Evolutionary conservation across 2,329 filamentous ascomycete genomes (phyloP).

Genomic region (Verticillium nonalfalfae): DNA sequence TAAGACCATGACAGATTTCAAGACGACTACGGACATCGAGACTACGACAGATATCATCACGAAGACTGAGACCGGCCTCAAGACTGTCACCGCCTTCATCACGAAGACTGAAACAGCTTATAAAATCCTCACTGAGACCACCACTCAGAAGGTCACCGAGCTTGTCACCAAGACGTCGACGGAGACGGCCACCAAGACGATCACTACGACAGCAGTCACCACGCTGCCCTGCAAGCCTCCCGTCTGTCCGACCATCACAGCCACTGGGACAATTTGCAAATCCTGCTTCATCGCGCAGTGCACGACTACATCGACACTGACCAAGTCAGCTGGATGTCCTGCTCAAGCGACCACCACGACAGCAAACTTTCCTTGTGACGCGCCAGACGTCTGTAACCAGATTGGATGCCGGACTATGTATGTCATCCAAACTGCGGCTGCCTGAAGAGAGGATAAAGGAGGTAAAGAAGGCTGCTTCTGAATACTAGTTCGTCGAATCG

Average conservation of each 20-base stretch:
- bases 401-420: constrained; percentile 8
- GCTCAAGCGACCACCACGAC: constrained; percentile 19
- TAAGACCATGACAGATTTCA: not conserved
- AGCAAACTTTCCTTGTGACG: constrained; percentile 19
- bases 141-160: not conserved
- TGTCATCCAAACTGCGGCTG: constrained; percentile 4
- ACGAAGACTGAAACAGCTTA: not conserved
- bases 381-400: constrained; percentile 6
- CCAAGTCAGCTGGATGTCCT: constrained; percentile 23
- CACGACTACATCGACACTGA: constrained; percentile 19
- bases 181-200: not conserved
- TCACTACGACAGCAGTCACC: not conserved
- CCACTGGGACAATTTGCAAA: constrained; percentile 20
- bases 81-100: not conserved
- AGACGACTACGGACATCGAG: not conserved
- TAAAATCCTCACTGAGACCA: constrained; percentile 1
- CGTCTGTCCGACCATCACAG: constrained; percentile 24
- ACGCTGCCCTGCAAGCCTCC: constrained; percentile 2
- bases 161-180: not conserved
- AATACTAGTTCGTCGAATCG: too few species aligned
- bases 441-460: not conserved
- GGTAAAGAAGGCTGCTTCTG: too few species aligned
- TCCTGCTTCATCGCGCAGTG: constrained; percentile 24
- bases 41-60: not conserved
- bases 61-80: not conserved